Percentiles rank a stretch among this genome's conserved stretches.
Conservation (phyloP, 257 asterid species). For the Ligustrum vulgare region DNA sequence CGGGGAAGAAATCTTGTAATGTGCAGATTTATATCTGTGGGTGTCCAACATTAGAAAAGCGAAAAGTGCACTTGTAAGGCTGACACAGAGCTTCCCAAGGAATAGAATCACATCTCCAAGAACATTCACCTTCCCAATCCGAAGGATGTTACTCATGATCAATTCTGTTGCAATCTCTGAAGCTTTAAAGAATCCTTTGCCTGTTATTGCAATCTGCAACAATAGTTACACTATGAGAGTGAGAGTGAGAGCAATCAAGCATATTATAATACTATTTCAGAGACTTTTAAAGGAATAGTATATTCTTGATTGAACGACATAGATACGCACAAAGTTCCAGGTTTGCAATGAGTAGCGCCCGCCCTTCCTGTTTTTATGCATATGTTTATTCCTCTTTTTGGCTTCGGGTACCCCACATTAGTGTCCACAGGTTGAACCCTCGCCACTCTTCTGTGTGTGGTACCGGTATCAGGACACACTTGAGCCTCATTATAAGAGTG, state of each 20-base stretch:
- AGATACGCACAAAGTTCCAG: background rate
- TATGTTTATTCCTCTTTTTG: background rate
- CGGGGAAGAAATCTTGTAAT: constrained; percentile 93
- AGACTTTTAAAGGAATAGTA: background rate
- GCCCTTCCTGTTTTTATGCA: background rate
- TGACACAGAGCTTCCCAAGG: constrained; percentile 95
- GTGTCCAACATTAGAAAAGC: constrained; percentile 93
- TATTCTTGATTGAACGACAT: background rate
- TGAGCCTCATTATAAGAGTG: background rate
- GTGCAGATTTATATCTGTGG: constrained; percentile 71
- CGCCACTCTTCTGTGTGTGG: background rate
- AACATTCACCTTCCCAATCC: constrained; percentile 93
- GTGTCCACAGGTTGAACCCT: background rate
- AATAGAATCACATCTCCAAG: constrained; percentile 92
- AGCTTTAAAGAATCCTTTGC: constrained; percentile 86
- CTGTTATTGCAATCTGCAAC: constrained; percentile 88
- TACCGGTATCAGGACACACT: background rate
- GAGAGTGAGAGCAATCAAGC: background rate
- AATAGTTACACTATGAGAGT: background rate
- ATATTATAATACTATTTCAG: background rate
- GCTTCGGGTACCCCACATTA: background rate
- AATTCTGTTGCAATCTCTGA: constrained; percentile 93
- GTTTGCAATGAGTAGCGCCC: background rate
- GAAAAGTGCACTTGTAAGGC: constrained; percentile 86
- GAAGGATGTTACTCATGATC: constrained; percentile 85